phyloP scores from a whole-genome alignment of 371 early-diverging fungal genomes.

The Mucor saturninus region DNA sequence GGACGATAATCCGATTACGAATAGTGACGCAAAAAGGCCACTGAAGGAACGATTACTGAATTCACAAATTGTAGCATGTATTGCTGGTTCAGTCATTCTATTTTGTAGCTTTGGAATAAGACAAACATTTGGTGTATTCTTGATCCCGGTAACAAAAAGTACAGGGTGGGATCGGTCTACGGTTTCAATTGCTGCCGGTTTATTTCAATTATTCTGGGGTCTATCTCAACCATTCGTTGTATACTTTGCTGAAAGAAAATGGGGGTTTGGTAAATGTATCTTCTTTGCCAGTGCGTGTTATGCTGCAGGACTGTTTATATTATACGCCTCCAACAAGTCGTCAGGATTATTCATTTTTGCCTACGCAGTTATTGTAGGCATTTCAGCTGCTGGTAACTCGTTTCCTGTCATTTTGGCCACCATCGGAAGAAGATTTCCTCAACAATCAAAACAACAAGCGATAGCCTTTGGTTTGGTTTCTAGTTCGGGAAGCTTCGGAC shows the following conservation, averaged over 20 bases:
- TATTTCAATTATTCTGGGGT: conserved; percentile 41
- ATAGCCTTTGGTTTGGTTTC: conserved; percentile 43
- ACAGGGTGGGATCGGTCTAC: conserved; percentile 39
- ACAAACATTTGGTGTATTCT: conserved; percentile 35
- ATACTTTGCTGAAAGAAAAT: conserved; percentile 32
- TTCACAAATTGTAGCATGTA: conserved; percentile 14
- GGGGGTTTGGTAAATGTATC: conserved; percentile 41
- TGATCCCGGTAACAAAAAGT: conserved; percentile 33
- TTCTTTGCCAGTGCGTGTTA: conserved; percentile 24
- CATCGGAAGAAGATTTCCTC: conserved; percentile 33
- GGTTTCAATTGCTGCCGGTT: conserved; percentile 36
- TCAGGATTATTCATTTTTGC: conserved; percentile 33
- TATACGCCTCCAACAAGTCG: conserved; percentile 30
- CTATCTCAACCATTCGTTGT: conserved; percentile 35
- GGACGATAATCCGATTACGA: too few species aligned
- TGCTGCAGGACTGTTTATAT: conserved; percentile 26
- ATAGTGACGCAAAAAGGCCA: background rate
- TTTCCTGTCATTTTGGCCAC: conserved; percentile 38
- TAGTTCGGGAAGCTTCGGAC: conserved; percentile 40
- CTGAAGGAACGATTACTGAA: conserved; percentile 1
- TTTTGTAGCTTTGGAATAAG: conserved; percentile 39
- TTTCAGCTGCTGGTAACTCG: conserved; percentile 27
- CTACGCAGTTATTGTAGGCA: conserved; percentile 34
- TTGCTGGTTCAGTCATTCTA: conserved; percentile 30
- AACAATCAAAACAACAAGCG: conserved; percentile 27